Base-by-base conservation (phyloP, 768 basidiomycete species). In the Suillus subluteus region DNA sequence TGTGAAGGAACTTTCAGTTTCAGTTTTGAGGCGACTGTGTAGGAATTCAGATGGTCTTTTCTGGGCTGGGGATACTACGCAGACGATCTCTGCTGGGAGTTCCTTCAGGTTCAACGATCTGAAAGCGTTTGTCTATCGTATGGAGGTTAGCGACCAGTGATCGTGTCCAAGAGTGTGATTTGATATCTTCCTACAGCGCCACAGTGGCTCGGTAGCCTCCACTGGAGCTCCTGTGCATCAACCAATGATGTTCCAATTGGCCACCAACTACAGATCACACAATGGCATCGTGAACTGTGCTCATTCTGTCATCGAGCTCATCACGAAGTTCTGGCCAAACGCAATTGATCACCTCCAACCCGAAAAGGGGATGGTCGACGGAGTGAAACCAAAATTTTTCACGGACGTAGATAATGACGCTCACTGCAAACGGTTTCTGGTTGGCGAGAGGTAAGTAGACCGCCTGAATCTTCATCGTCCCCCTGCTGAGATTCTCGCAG, bases 61-160 rank as follows among this genome's bases (percentile, higher is more conserved):
- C 68, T 92, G 90, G 89, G 91, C 90, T 2, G 91, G 92, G 0
- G 91, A 93, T 71, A 92, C 91, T 0, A 90, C 91, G 0, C 91
- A 93, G 69, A 89, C 91, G 0, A 92, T 93, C 48, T 87, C 89
- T 0, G 83, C 85, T 0, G 91, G 91, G 2, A 90, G 88, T 67
- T 83, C 89, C 0, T 93, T 93, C 70, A 79, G 87, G 8, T 93
- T 93, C 72, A 78, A 89, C 62, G 89, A 91, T 55, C 72, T 93
- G 62, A 91, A 88, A 72, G 85, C 91, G 0, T 91, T 90, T 68
- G 67, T 91, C 37, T 86, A 83, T 65, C 82, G 88, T 54, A 73
- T 87, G 3, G 90, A 92, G 78, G 91, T 89, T 58, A 50, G 76
- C 18, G 0, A 18, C 3, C 40, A 16, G 62, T 18, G 9, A 21